These are phyloP conservation scores for Capniomyces stellatus DNA, from an alignment of 371 early-diverging fungal genomes.

Conservation along the genomic window DNA sequence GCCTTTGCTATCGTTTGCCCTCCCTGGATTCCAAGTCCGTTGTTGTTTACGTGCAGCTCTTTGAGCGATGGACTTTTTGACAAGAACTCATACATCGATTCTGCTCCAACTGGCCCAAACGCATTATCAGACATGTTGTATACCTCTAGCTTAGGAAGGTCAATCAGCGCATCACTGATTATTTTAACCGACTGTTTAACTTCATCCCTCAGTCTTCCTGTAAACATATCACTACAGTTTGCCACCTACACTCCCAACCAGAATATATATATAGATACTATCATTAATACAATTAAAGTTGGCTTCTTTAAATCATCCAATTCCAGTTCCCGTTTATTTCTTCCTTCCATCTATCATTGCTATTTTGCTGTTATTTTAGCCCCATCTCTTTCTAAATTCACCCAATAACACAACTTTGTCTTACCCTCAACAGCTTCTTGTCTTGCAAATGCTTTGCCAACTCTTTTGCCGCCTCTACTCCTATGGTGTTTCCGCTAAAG, in stretches of 20 bases:
- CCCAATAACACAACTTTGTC: too few relatives aligned
- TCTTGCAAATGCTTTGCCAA: slow-evolving; percentile 54
- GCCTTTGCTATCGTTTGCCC: slow-evolving; percentile 76
- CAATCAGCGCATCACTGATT: slow-evolving; percentile 64
- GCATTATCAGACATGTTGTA: slow-evolving; percentile 93
- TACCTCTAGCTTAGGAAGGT: slow-evolving; percentile 51
- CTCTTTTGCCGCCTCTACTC: slow-evolving; percentile 77
- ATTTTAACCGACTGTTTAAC: slow-evolving; percentile 70
- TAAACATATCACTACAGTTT: slow-evolving; percentile 77
- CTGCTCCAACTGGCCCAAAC: slow-evolving; percentile 88
- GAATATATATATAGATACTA: too few relatives aligned
- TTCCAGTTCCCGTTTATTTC: too few relatives aligned
- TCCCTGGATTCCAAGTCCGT: slow-evolving; percentile 81
- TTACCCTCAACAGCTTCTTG: slow-evolving; percentile 55
- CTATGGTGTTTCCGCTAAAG: slow-evolving; percentile 86
- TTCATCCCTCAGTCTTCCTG: slow-evolving; percentile 75
- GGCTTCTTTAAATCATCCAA: too few relatives aligned
- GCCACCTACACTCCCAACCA: slow-evolving; percentile 29
- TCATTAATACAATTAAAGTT: too few relatives aligned
- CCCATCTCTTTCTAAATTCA: too few relatives aligned
- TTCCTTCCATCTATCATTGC: too few relatives aligned
- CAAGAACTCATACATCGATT: slow-evolving; percentile 67
- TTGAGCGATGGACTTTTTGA: slow-evolving; percentile 57
- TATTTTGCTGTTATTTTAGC: too few relatives aligned
- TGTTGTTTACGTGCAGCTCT: slow-evolving; percentile 81